A percentile compares a stretch with the other conserved stretches of the same genome.
These are phyloP conservation scores for Aspergillus campestris DNA, from an alignment of 495 filamentous ascomycete genomes.

Conservation along the genomic window DNA sequence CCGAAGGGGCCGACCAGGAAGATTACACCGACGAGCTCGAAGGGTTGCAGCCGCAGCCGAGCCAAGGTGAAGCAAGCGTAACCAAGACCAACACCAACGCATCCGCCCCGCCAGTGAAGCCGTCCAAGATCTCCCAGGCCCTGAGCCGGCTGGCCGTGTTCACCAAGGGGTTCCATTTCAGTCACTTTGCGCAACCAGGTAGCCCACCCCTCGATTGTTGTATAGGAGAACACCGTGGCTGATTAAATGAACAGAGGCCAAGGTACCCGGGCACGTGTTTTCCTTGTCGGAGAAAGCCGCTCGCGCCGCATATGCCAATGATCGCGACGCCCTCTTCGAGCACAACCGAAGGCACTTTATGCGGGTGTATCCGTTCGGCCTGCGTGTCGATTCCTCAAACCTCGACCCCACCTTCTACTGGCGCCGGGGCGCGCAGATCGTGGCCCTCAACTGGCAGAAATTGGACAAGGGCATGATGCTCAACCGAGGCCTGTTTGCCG, in stretches of 20 bases:
- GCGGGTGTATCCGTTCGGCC: slow-evolving; percentile 79
- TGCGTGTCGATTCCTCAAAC: slow-evolving; percentile 77
- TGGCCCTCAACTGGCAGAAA: slow-evolving; percentile 91
- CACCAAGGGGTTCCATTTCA: slow-evolving; percentile 72
- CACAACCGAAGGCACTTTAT: slow-evolving; percentile 83
- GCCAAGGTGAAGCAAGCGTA: not conserved
- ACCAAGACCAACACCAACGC: slow-evolving; percentile 5
- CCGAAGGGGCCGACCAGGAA: slow-evolving; percentile 21
- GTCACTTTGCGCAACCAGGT: slow-evolving; percentile 52
- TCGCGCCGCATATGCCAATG: slow-evolving; percentile 56
- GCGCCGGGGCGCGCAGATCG: slow-evolving; percentile 84
- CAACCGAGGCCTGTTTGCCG: slow-evolving; percentile 85
- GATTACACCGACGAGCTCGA: slow-evolving; percentile 14
- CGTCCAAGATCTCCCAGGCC: slow-evolving; percentile 65
- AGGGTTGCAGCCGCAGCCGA: not conserved
- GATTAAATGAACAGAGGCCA: slow-evolving; percentile 41
- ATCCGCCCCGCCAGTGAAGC: slow-evolving; percentile 24
- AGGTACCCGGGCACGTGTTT: slow-evolving; percentile 75
- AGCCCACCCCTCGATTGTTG: not conserved
- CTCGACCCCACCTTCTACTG: slow-evolving; percentile 77
- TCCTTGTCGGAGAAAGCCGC: slow-evolving; percentile 77
- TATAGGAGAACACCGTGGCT: not conserved
- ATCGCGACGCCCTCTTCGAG: slow-evolving; percentile 54
- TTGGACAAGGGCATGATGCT: slow-evolving; percentile 92
- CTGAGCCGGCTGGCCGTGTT: slow-evolving; percentile 74